These are phyloP conservation scores for Fusarium miscanthi DNA, from an alignment of 2,329 filamentous ascomycete species.

Conservation along the genomic window DNA sequence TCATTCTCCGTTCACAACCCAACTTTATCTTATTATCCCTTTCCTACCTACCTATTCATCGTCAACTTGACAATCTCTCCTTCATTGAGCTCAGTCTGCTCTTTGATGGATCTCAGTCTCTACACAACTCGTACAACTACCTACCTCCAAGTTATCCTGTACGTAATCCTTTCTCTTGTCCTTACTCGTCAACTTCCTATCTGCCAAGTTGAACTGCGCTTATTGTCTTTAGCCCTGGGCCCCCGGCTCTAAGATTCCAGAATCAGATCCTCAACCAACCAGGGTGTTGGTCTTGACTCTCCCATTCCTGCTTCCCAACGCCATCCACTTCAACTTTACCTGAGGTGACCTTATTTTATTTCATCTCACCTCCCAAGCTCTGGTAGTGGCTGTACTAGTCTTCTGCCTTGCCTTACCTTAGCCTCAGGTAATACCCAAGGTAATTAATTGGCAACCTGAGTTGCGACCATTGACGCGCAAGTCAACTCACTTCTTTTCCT, in stretches of 20 bases:
- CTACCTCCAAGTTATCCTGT: not conserved
- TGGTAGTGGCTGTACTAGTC: conserved; percentile 13
- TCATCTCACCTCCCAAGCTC: conserved; percentile 7
- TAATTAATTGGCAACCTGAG: conserved; percentile 34
- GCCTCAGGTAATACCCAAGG: conserved; percentile 14
- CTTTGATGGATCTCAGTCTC: not conserved
- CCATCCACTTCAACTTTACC: conserved; percentile 26
- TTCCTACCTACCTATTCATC: conserved; percentile 18
- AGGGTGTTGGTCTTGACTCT: conserved; percentile 38
- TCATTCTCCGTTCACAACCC: not conserved
- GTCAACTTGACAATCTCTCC: conserved; percentile 3
- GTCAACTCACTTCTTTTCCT: conserved; percentile 5
- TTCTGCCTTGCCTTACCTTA: conserved; percentile 16
- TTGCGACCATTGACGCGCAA: conserved; percentile 36
- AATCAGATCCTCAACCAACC: conserved; percentile 46
- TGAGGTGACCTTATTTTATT: conserved; percentile 18
- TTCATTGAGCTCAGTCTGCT: not conserved
- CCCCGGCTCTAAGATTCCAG: conserved; percentile 44
- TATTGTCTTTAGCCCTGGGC: conserved; percentile 41
- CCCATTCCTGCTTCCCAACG: conserved; percentile 42
- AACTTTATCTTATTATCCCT: conserved; percentile 23
- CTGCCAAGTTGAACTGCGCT: conserved; percentile 40
- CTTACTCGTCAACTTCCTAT: conserved; percentile 6
- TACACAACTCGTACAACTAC: not conserved
- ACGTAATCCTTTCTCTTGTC: not conserved